Evolutionary conservation across 2,329 filamentous ascomycete genomes (phyloP).

Genomic region (Ophiocordyceps polyrhachis-furcata): DNA sequence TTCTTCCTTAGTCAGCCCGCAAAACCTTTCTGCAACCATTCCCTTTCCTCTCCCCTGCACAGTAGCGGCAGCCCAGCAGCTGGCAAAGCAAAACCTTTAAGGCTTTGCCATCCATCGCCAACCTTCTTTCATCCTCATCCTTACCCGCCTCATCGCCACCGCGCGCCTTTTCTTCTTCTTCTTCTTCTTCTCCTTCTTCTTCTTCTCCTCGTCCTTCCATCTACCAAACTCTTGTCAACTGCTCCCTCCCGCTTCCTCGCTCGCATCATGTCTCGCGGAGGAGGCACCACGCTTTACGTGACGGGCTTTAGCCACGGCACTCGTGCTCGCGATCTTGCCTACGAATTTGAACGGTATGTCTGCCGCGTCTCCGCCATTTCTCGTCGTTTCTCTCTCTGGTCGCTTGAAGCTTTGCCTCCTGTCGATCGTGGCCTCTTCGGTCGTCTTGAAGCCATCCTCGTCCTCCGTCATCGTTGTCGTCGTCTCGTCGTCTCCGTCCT

Average conservation of each 20-base stretch:
- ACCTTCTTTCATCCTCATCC: background rate
- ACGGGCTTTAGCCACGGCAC: slow-evolving; percentile 98
- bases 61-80: background rate
- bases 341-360: slow-evolving; percentile 99
- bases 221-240: background rate
- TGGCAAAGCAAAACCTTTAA: background rate
- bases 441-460: slow-evolving; percentile 6
- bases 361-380: slow-evolving; percentile 24
- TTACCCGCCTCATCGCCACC: no score
- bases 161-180: no score
- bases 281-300: slow-evolving; percentile 89
- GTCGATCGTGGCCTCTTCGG: slow-evolving; percentile 8
- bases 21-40: slow-evolving; percentile 6
- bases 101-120: slow-evolving; percentile 1
- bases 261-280: slow-evolving; percentile 69
- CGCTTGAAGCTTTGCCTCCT: slow-evolving; percentile 7
- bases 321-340: slow-evolving; percentile 95
- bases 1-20: slow-evolving; percentile 4
- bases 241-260: background rate
- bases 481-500: slow-evolving; percentile 8
- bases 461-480: slow-evolving; percentile 8
- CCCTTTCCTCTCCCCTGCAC: slow-evolving; percentile 1
- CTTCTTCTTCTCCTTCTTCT: background rate
- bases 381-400: slow-evolving; percentile 9
- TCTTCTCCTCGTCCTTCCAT: background rate